Evolutionary conservation across 306 rosid species (phyloP), one percentile per base, ranked within the genome.

Genomic region (Pyrus bretschneideri): DNA sequence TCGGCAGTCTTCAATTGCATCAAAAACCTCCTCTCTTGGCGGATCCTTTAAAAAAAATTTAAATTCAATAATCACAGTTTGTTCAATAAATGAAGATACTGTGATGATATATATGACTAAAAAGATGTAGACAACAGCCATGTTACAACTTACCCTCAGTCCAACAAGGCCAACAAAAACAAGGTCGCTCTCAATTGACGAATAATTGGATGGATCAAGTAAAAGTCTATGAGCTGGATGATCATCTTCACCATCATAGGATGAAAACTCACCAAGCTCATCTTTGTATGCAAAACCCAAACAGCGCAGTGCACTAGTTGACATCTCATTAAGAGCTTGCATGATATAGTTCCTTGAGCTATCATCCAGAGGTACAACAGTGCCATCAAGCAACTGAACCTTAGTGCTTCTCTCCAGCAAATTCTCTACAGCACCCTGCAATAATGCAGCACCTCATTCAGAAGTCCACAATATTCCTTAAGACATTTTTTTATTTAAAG

Each of bases 201-300:
- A 80, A 84, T 93, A 93, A 31, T 86, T 91, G 75, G 91, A 83
- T 42, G 93, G 98, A 82, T 90, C 57, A 76, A 91, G 98, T 80
- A 93, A 83, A 66, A 83, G 93, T 81, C 81, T 82, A 80, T 93
- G 97, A 79, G 96, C 97, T 49, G 96, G 96, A 80, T 93, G 98
- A 35, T 91, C 97, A 14, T 90, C 96, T 70, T 81, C 87, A 21
- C 98, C 96, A 33, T 66, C 63, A 55, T 93, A 93, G 78, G 72
- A 60, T 42, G 45, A 9, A 42, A 42, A 42, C 45, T 42, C 45
- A 42, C 72, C 59, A 51, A 88, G 89, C 45, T 89, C 96, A 54
- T 87, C 93, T 80, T 89, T 93, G 88, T 83, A 93, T 18, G 97
- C 97, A 91, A 93, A 93, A 65, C 98, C 97, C 84, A 93, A 86